Evolutionary conservation across 2,329 filamentous ascomycete species (phyloP).

Genomic region (Teratosphaeria pseudoeucalypti): DNA sequence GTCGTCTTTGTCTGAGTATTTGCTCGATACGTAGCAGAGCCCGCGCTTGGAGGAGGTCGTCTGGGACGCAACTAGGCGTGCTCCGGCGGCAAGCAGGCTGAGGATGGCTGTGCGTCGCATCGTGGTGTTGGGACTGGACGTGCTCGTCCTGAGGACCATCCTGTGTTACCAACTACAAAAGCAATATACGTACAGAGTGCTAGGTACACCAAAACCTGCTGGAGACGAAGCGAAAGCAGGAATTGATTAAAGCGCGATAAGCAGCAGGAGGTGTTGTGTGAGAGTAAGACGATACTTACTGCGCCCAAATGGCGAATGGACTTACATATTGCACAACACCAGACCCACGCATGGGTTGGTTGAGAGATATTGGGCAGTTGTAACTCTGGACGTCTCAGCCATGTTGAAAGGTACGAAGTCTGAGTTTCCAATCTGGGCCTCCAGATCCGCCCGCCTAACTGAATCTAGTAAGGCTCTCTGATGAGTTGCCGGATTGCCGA

Average conservation of each 20-base stretch:
- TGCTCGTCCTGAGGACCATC: not conserved
- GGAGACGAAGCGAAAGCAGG: not conserved
- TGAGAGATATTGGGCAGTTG: not conserved
- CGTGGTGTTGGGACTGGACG: not conserved
- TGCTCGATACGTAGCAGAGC: slow-evolving; percentile 56
- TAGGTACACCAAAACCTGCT: not conserved
- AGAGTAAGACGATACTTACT: not conserved
- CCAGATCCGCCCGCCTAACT: no score
- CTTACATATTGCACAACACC: not conserved
- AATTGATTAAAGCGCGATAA: not conserved
- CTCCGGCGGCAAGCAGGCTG: not conserved
- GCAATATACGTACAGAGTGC: no score
- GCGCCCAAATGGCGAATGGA: not conserved
- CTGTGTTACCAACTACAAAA: not conserved
- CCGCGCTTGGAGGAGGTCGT: slow-evolving; percentile 54
- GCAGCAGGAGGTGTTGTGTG: not conserved
- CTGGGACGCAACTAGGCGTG: slow-evolving; percentile 9
- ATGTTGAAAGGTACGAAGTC: not conserved
- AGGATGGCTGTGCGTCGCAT: not conserved
- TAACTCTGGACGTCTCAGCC: not conserved
- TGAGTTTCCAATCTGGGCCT: not conserved
- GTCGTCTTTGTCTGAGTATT: slow-evolving; percentile 50
- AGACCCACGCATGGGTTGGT: not conserved
- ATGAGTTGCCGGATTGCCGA: not conserved
- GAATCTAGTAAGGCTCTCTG: not conserved